Conservation (phyloP, 371 early-diverging fungal genomes). For the Mortierella sp. region DNA sequence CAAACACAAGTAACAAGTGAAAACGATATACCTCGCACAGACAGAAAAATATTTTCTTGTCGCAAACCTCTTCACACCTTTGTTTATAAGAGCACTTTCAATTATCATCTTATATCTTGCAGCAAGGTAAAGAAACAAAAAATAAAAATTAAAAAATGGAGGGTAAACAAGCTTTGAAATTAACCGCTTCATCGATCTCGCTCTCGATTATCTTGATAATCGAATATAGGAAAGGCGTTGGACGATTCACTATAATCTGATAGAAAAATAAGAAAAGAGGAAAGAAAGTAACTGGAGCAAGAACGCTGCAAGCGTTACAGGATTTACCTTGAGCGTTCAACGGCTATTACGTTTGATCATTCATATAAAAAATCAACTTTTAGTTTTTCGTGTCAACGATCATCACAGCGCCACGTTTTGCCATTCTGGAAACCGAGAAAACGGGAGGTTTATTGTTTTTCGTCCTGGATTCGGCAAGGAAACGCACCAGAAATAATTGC, state of each 20-base stretch:
- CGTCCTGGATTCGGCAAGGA: constrained; percentile 4
- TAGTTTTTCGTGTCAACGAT: background rate
- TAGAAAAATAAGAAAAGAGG: background rate
- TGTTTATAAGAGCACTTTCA: background rate
- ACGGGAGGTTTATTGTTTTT: background rate
- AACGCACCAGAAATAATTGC: too few species aligned
- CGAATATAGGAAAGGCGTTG: too few species aligned
- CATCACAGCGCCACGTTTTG: background rate
- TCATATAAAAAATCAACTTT: background rate
- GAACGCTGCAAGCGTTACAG: background rate
- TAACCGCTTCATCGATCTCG: too few species aligned
- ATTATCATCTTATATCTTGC: constrained; percentile 1
- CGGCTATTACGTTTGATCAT: background rate
- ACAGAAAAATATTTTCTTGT: background rate
- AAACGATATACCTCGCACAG: background rate
- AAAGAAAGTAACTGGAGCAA: background rate
- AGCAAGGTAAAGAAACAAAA: background rate
- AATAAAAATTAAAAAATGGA: background rate
- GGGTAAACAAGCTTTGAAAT: too few species aligned
- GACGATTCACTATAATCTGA: background rate
- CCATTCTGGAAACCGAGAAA: background rate
- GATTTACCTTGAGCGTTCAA: background rate
- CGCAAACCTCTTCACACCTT: background rate
- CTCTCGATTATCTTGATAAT: too few species aligned
- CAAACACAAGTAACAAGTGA: background rate